Evolutionary conservation across 2,329 filamentous ascomycete species (phyloP), one percentile per base, ranked within the genome.

Genomic region (Arthrobotrys megalospora): DNA sequence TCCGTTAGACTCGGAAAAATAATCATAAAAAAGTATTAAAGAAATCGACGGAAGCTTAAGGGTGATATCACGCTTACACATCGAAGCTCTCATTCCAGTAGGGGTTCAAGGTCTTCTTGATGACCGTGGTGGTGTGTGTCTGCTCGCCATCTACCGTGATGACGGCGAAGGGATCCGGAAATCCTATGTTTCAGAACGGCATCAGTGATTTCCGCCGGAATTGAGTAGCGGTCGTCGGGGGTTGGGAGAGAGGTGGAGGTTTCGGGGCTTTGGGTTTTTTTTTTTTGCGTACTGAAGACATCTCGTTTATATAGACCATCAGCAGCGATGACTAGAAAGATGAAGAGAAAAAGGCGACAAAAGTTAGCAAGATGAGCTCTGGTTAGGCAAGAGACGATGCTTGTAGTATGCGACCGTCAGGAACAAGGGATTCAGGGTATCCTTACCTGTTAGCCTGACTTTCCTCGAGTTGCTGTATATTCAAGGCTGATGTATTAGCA

Each of bases 41-140:
- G 5, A 28, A 28, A 28, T 5, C 3, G n/a, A 32, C 19, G 24
- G 63, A 19, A 38, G 8, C 8, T 34, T 14, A 2, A 10, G 16
- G 50, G 1, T 38, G 52, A 55, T 19, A 21, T 38, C 38, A 21
- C n/a, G 16, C 76, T 79, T 90, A 98, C 96, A 99, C 92, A 85
- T 99, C 96, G 87, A 99, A 99, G 84, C 91, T 94, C 87, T 99
- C 96, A 85, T 99, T 99, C 96, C 96, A 99, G 85, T 99, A 99
- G n/a, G 96, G 96, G 85, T 97, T 98, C 85, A 99, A 87, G 10
- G 96, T 98, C 86, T 96, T 92, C 86, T 97, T 98, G 85, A 96
- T 97, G 81, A 98, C 96, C 43, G 91, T 91, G 10, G 96, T 99
- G n/a, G 96, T 98, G 86, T 94, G 93, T 75, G 96, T 99, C 87